A percentile compares a stretch with the other conserved stretches of the same genome.
phyloP scores from a whole-genome alignment of 805 yeast genomes.

The Metschnikowia picachoensis region DNA sequence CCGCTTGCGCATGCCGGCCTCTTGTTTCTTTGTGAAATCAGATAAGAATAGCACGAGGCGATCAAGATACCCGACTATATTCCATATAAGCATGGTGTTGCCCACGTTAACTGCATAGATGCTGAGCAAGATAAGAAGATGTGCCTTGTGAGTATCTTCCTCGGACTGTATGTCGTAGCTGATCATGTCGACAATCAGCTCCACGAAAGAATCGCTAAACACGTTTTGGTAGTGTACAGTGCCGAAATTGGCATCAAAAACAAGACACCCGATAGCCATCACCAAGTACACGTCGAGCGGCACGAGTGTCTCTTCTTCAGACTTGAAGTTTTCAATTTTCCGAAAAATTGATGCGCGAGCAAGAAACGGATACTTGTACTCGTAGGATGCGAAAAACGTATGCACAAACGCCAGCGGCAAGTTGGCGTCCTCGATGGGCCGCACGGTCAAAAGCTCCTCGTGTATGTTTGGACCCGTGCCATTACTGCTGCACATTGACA shows the following conservation, averaged over 20 bases:
- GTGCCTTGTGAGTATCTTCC: constrained; percentile 27
- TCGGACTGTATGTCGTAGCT: constrained; percentile 25
- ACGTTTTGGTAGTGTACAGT: constrained; percentile 22
- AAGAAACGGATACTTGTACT: constrained; percentile 34
- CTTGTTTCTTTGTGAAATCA: constrained; percentile 11
- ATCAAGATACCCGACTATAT: constrained; percentile 32
- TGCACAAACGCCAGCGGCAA: constrained; percentile 31
- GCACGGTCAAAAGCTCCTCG: constrained; percentile 37
- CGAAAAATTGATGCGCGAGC: constrained; percentile 20
- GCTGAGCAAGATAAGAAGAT: constrained; percentile 29
- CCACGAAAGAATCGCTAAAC: constrained; percentile 32
- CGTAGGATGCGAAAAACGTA: constrained; percentile 37
- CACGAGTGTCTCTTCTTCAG: constrained; percentile 33
- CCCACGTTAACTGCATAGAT: constrained; percentile 29
- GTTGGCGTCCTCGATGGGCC: constrained; percentile 25
- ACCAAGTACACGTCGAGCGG: constrained; percentile 36
- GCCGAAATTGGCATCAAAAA: constrained; percentile 28
- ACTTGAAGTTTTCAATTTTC: constrained; percentile 27
- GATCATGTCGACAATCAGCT: constrained; percentile 32
- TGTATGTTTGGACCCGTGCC: constrained; percentile 8
- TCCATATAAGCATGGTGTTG: constrained; percentile 31
- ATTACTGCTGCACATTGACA: constrained; percentile 2
- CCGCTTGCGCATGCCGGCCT: constrained; percentile 13
- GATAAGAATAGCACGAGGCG: constrained; percentile 20
- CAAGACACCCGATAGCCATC: constrained; percentile 37